A percentile compares a stretch with the other conserved stretches of the same genome.
These are phyloP conservation scores for Cyberlindnera lachancei DNA, from an alignment of 805 yeast genomes.

Conservation along the genomic window DNA sequence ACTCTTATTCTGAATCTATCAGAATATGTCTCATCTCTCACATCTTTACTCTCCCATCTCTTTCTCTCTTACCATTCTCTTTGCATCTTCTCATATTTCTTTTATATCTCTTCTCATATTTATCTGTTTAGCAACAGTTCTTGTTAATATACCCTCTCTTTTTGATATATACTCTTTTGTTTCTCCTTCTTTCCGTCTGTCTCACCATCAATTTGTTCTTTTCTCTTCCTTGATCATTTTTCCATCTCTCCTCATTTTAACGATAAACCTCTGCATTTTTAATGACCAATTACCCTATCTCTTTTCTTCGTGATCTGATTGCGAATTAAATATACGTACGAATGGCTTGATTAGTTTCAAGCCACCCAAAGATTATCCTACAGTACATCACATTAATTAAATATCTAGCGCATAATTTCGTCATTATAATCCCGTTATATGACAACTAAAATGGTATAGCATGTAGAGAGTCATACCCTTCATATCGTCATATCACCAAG, in stretches of 20 bases:
- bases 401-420: too few relatives aligned
- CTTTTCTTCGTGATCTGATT: too few relatives aligned
- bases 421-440: too few relatives aligned
- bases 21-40: conserved; percentile 1
- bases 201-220: not conserved
- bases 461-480: too few relatives aligned
- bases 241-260: not conserved
- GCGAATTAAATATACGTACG: too few relatives aligned
- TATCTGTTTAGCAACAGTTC: conserved; percentile 3
- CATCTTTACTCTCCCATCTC: conserved; percentile 1
- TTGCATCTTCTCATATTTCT: conserved; percentile 1
- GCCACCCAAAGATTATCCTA: too few relatives aligned
- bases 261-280: too few relatives aligned
- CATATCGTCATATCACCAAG: conserved; percentile 3
- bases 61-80: not conserved
- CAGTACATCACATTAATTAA: too few relatives aligned
- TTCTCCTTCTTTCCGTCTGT: not conserved
- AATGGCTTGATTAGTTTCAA: too few relatives aligned
- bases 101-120: conserved; percentile 1
- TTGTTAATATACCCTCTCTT: conserved; percentile 10
- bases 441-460: too few relatives aligned
- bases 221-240: not conserved
- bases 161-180: not conserved
- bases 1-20: not conserved
- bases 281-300: too few relatives aligned